Conservation (phyloP, 225 moss, liverwort and hornwort genomes). For the Bryum argenteum region DNA sequence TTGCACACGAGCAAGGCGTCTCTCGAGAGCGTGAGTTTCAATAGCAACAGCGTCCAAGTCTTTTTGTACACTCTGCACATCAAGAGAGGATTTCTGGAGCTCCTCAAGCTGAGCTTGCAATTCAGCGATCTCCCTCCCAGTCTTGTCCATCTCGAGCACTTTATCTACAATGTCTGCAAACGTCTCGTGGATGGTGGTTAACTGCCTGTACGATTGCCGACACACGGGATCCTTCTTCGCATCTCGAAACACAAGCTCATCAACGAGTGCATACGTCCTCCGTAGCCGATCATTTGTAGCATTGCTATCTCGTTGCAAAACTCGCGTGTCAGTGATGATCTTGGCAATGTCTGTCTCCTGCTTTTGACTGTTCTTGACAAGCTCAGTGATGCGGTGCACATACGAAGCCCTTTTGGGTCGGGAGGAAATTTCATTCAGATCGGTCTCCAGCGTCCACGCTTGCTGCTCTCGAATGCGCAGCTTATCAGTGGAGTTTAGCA, state of each 20-base stretch:
- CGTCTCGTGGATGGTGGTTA: conserved; percentile 78
- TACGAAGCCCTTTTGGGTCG: conserved; percentile 75
- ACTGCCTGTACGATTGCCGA: conserved; percentile 81
- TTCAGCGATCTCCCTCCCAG: conserved; percentile 86
- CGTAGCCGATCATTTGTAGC: conserved; percentile 85
- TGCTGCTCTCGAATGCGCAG: conserved; percentile 58
- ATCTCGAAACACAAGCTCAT: conserved; percentile 94
- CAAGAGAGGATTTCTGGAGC: conserved; percentile 78
- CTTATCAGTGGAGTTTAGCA: conserved; percentile 40
- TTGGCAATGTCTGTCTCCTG: conserved; percentile 93
- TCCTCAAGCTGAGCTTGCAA: conserved; percentile 88
- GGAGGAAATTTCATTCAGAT: conserved; percentile 46
- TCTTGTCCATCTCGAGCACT: conserved; percentile 96
- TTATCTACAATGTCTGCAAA: conserved; percentile 89
- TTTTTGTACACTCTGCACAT: conserved; percentile 79
- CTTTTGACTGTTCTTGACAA: conserved; percentile 94
- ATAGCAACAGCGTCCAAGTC: conserved; percentile 80
- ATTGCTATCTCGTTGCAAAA: conserved; percentile 89
- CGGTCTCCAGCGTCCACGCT: conserved; percentile 42
- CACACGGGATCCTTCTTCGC: conserved; percentile 95
- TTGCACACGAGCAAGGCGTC: conserved; percentile 53
- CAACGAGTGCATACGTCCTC: conserved; percentile 86
- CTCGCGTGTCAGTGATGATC: conserved; percentile 82
- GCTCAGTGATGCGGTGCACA: conserved; percentile 93
- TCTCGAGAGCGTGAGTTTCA: conserved; percentile 75